phyloP scores from a whole-genome alignment of 2,329 filamentous ascomycete species.

The Trichoderma aggressivum region DNA sequence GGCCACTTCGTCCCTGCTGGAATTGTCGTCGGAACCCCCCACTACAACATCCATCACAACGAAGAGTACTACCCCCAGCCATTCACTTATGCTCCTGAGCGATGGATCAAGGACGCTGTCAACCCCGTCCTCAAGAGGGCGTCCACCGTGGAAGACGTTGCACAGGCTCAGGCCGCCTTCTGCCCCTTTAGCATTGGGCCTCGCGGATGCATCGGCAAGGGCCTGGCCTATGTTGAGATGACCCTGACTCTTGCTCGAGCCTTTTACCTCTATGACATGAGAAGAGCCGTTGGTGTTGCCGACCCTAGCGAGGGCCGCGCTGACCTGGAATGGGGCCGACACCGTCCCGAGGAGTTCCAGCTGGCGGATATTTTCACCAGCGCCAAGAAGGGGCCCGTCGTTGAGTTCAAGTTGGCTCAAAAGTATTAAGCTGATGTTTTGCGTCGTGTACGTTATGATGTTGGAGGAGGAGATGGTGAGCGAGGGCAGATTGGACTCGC shows the following conservation, averaged over 20 bases:
- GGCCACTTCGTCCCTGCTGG: constrained; percentile 54
- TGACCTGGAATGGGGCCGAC: constrained; percentile 51
- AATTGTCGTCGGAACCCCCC: constrained; percentile 60
- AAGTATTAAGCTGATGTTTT: constrained; percentile 16
- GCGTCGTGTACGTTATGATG: neutral
- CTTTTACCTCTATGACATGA: constrained; percentile 60
- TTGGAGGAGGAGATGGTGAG: neutral
- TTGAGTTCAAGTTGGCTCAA: constrained; percentile 52
- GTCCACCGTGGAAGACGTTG: constrained; percentile 50
- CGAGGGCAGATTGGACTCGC: neutral
- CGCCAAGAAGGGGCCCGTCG: constrained; percentile 66
- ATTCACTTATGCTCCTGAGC: constrained; percentile 59
- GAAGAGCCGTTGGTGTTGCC: constrained; percentile 45
- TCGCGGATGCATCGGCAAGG: constrained; percentile 69
- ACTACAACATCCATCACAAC: constrained; percentile 69
- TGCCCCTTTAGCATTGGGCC: constrained; percentile 71
- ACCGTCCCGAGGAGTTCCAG: constrained; percentile 61
- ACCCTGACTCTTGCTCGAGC: constrained; percentile 59
- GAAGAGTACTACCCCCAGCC: constrained; percentile 58
- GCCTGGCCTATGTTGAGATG: constrained; percentile 65
- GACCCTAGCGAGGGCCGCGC: constrained; percentile 52
- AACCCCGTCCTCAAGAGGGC: constrained; percentile 35
- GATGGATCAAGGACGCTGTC: constrained; percentile 56
- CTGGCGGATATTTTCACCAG: constrained; percentile 71
- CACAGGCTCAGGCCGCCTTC: constrained; percentile 63